Evolutionary conservation across 257 asterid species (phyloP).

Genomic region (Nemophila menziesii): DNA sequence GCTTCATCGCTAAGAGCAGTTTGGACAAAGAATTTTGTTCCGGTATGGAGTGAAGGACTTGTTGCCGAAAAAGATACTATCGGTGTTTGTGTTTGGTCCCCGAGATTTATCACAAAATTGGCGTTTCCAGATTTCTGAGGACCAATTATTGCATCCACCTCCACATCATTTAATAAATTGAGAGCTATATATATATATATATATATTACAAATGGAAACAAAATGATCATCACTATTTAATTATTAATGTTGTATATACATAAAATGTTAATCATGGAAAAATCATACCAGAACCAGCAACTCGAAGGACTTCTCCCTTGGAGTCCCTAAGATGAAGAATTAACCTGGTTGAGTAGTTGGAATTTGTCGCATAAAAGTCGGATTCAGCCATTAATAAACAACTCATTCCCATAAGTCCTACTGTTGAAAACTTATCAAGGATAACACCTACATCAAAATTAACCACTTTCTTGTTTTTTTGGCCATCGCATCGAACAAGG

Average conservation of each 20-base stretch:
- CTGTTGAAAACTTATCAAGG: slow-evolving; percentile 19
- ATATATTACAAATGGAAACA: no score
- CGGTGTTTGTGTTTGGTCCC: slow-evolving; percentile 14
- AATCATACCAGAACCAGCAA: slow-evolving; percentile 37
- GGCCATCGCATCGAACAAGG: no score
- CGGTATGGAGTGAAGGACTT: slow-evolving; percentile 11
- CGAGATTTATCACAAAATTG: slow-evolving; percentile 14
- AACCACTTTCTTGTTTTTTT: no score
- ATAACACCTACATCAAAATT: slow-evolving; percentile 15
- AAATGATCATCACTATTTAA: no score
- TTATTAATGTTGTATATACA: no score
- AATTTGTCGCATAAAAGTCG: slow-evolving; percentile 24
- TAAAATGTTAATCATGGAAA: slow-evolving; percentile 13
- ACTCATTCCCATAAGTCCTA: slow-evolving; percentile 31
- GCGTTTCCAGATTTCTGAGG: slow-evolving; percentile 23
- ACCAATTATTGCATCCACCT: slow-evolving; percentile 31
- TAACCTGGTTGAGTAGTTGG: slow-evolving; percentile 21
- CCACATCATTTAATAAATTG: slow-evolving; percentile 20
- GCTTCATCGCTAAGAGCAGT: slow-evolving; percentile 21
- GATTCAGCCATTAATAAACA: slow-evolving; percentile 26
- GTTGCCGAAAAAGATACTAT: slow-evolving; percentile 20
- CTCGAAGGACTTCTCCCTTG: slow-evolving; percentile 24
- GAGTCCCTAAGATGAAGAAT: slow-evolving; percentile 28
- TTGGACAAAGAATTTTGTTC: slow-evolving; percentile 12
- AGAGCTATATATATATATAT: slow-evolving; percentile 11